Evolutionary conservation across 257 asterid species (phyloP), one percentile per base, ranked within the genome.

Genomic region (Jaltomata sinuosa): DNA sequence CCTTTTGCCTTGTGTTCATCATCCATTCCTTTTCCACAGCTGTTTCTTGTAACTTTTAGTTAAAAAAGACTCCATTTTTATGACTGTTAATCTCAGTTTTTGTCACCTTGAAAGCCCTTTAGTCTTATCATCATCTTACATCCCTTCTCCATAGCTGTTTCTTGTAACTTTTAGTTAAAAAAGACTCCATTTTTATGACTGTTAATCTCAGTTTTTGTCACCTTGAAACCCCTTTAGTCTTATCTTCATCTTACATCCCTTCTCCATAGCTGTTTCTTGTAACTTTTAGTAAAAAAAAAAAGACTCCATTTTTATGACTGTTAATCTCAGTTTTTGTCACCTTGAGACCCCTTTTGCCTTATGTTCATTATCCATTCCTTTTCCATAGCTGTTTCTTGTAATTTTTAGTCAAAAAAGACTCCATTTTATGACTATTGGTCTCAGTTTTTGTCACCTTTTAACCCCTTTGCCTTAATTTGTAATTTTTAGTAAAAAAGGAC

Each of bases 281-380:
- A 1, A 49, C 0, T 11, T 14, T 50, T 50, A 50, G 55, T 18
- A 5, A 5, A 19, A 47, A 77, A n/a, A 27, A 86, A 74, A 68
- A 34, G 27, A 54, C 62, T 65, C 29, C 88, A 81, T 77, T 80
- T 85, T 71, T 15, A 40, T 78, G 65, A 61, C 64, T 61, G 22
- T 79, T 34, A 8, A n/a, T 76, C 50, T 38, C 57, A 49, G 62
- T 74, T 53, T 45, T 53, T 45, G 32, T 64, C 71, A 50, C 81
- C 83, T 52, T 78, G 83, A 78, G 83, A 42, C 57, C 86, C 40
- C 34, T 15, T 19, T 36, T 84, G 76, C 72, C 87, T 67, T 59
- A 49, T 84, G 83, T 49, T 6, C 54, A 78, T 85, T 7, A 25
- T 61, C 36, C 11, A 29, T 40, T 85, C 53, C 15, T 38, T 11